Evolutionary conservation across 108 stramenopile species (phyloP).

Genomic region (Fistulifera pelliculosa): DNA sequence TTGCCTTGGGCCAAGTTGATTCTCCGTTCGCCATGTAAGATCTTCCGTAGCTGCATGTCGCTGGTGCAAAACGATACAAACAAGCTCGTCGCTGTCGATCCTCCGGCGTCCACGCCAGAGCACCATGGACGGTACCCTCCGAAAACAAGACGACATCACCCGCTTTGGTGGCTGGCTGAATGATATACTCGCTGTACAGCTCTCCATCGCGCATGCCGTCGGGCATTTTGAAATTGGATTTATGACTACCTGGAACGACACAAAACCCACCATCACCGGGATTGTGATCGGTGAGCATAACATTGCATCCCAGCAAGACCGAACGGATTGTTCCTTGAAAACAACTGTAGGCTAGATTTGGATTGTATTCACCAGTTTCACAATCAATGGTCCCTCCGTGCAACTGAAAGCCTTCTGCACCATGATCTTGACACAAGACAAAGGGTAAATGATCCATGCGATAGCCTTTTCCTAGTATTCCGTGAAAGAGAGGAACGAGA

Average conservation of each 20-base stretch:
- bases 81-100: conserved; percentile 57
- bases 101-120: conserved; percentile 66
- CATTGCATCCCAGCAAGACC: conserved; percentile 69
- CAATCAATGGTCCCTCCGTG: conserved; percentile 88
- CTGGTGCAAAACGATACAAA: conserved; percentile 80
- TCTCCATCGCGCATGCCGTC: conserved; percentile 80
- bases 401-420: conserved; percentile 84
- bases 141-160: conserved; percentile 88
- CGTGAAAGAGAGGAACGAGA: conserved; percentile 77
- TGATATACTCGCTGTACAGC: conserved; percentile 57
- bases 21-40: conserved; percentile 78
- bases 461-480: conserved; percentile 84
- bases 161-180: conserved; percentile 84
- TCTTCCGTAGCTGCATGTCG: conserved; percentile 75
- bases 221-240: conserved; percentile 84
- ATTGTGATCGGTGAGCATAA: conserved; percentile 79
- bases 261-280: conserved; percentile 86
- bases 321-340: conserved; percentile 58
- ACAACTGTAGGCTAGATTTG: conserved; percentile 75
- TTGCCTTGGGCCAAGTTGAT: conserved; percentile 64
- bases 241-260: conserved; percentile 87
- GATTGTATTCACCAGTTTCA: conserved; percentile 70
- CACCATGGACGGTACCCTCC: conserved; percentile 91
- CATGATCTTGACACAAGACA: conserved; percentile 70
- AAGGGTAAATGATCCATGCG: conserved; percentile 88